Evolutionary conservation across 352 stramenopile species (phyloP), one percentile per base, ranked within the genome.

Genomic region (Elongisporangium anandrum): DNA sequence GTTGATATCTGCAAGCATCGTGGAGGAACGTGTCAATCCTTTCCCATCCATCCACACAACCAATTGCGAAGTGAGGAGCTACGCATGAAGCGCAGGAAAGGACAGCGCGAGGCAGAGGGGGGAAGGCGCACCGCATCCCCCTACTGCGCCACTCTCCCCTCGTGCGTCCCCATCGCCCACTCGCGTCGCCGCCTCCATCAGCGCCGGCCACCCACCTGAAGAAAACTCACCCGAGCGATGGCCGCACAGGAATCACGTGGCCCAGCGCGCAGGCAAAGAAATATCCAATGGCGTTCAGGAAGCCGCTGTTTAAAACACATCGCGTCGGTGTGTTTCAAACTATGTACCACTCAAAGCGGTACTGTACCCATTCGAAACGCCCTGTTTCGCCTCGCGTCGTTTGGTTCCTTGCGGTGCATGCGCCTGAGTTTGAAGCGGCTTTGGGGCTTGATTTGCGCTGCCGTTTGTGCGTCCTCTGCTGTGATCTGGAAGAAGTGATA

Each of bases 221-320:
- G 61, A 63, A 66, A 63, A 63, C 57, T 56, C 56, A 47, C 56
- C 58, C 61, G 34, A 17, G 34, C 13, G 34, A 45, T 45, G 34
- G 34, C 34, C 34, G 34, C 34, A 45, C 34, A 22, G 49, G 56
- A 70, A 65, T 59, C 54, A 66, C 63, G 61, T 64, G 66, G 63
- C 64, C 63, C 52, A 66, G 59, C 56, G 50, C 56, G 50, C 57
- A 53, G 20, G 49, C 49, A 48, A 53, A 59, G 68, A 77, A 78
- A 79, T 71, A 71, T 81, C 64, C 75, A 57, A 64, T 79, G 68
- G 65, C 34, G 34, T 45, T 45, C 34, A 45, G 34, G 34, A 45
- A 16, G 1, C 5, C 34, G 17, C 34, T 17, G 49, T 53, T 53
- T 53, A 17, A 53, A 53, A 53, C 49, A 53, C 47, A 19, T 51